Percentiles rank a stretch among this genome's conserved stretches.
Conservation (phyloP, 805 yeast genomes). For the Metschnikowia corniflorae region DNA sequence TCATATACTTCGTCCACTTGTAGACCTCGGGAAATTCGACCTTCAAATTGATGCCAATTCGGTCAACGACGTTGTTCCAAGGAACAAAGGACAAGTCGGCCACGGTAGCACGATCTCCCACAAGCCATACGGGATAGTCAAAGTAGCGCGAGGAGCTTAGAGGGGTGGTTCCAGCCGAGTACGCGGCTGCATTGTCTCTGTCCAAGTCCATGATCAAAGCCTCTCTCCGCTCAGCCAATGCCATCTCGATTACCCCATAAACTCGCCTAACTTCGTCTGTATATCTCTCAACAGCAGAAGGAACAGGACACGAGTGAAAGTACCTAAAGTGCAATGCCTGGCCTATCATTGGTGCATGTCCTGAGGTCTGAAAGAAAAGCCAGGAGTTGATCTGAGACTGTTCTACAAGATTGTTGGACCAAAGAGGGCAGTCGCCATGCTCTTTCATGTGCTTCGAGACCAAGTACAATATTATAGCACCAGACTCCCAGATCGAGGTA, state of each 20-base stretch:
- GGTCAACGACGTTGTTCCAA: conserved; percentile 93
- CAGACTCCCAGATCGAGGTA: conserved; percentile 90
- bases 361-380: conserved; percentile 93
- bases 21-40: conserved; percentile 92
- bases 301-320: conserved; percentile 81
- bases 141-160: conserved; percentile 79
- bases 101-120: conserved; percentile 73
- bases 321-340: conserved; percentile 93
- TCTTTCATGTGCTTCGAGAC: conserved; percentile 66
- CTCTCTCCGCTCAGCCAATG: conserved; percentile 88
- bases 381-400: conserved; percentile 84
- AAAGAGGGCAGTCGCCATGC: conserved; percentile 65
- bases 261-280: conserved; percentile 91
- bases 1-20: conserved; percentile 93
- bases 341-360: conserved; percentile 98
- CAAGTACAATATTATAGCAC: conserved; percentile 82
- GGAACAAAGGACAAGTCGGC: conserved; percentile 94
- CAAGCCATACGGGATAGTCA: conserved; percentile 94
- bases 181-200: conserved; percentile 81
- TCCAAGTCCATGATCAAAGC: conserved; percentile 86
- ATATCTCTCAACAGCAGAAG: conserved; percentile 86
- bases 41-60: conserved; percentile 84
- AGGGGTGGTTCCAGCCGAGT: conserved; percentile 85
- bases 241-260: conserved; percentile 93
- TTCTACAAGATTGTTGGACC: conserved; percentile 74